Conservation (phyloP, 2,329 filamentous ascomycete genomes). For the Leptodontidium sp. region DNA sequence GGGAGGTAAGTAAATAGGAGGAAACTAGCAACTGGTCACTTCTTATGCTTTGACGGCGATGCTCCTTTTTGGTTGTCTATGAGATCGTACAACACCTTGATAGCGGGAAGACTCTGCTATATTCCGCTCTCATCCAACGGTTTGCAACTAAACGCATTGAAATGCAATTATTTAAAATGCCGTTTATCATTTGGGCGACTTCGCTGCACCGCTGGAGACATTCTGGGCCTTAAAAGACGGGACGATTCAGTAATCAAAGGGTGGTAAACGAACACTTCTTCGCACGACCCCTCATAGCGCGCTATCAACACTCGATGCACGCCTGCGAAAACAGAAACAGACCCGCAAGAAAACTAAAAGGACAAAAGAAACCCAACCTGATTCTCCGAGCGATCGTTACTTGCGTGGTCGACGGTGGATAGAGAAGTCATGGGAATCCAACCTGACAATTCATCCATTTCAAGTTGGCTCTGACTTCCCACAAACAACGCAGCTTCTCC, state of each 20-base stretch:
- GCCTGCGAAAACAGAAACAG: not conserved
- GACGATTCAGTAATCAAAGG: not conserved
- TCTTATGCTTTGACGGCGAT: slow-evolving; percentile 21
- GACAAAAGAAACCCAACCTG: not conserved
- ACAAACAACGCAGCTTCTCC: not conserved
- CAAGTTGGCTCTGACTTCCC: not conserved
- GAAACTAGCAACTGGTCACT: not conserved
- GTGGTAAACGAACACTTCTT: not conserved
- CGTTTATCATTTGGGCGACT: not conserved
- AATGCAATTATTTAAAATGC: not conserved
- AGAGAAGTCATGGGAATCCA: too few species aligned
- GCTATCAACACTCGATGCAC: not conserved
- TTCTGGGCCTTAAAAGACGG: not conserved
- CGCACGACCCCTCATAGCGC: not conserved
- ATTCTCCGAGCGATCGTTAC: not conserved
- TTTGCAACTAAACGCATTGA: not conserved
- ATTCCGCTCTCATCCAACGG: not conserved
- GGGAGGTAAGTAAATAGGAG: not conserved
- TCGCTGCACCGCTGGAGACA: not conserved
- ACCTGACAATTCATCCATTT: not conserved
- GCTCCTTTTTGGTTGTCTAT: slow-evolving; percentile 26
- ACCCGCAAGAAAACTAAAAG: not conserved
- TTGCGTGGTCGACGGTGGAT: too few species aligned
- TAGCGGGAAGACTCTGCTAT: slow-evolving; percentile 9
- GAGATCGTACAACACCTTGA: slow-evolving; percentile 23